These are phyloP conservation scores for Nepenthes gracilis DNA, from an alignment of 148 eudicot genomes.

Conservation along the genomic window DNA sequence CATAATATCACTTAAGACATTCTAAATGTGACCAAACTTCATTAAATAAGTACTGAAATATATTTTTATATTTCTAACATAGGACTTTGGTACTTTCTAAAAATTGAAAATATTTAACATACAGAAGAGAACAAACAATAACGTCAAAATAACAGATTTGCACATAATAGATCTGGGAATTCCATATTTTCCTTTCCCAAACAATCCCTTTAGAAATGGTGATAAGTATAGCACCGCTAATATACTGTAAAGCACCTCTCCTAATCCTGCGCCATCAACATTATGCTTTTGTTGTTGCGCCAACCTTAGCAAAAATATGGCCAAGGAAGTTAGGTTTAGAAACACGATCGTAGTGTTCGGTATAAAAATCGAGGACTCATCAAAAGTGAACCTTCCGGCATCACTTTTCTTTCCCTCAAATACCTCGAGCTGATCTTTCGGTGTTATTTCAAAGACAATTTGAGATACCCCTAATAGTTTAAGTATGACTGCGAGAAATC, in stretches of 20 bases:
- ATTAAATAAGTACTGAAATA: too few species aligned
- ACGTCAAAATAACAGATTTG: constrained; percentile 16
- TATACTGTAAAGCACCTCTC: constrained; percentile 17
- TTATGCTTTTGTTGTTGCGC: not conserved
- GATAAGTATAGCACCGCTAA: constrained; percentile 14
- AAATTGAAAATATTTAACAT: too few species aligned
- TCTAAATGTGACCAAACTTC: too few species aligned
- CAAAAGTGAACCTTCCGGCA: constrained; percentile 18
- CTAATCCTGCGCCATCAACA: constrained; percentile 6
- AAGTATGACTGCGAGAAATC: constrained; percentile 7
- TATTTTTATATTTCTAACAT: too few species aligned
- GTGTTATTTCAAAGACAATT: constrained; percentile 22
- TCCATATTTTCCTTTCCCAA: constrained; percentile 28
- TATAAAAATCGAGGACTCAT: constrained; percentile 18
- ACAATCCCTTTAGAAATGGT: constrained; percentile 18
- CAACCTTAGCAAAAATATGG: not conserved
- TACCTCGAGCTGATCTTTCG: constrained; percentile 10
- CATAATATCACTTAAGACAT: too few species aligned
- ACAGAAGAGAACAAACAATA: not conserved
- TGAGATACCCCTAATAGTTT: constrained; percentile 18
- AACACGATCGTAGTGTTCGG: constrained; percentile 19
- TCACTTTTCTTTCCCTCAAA: not conserved
- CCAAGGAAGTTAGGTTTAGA: constrained; percentile 13
- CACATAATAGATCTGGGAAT: constrained; percentile 17
- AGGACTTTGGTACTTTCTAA: too few species aligned